A percentile compares a stretch with the other conserved stretches of the same genome.
Conservation (phyloP, 2,329 filamentous ascomycete genomes). For the Corinectria fuckeliana region DNA sequence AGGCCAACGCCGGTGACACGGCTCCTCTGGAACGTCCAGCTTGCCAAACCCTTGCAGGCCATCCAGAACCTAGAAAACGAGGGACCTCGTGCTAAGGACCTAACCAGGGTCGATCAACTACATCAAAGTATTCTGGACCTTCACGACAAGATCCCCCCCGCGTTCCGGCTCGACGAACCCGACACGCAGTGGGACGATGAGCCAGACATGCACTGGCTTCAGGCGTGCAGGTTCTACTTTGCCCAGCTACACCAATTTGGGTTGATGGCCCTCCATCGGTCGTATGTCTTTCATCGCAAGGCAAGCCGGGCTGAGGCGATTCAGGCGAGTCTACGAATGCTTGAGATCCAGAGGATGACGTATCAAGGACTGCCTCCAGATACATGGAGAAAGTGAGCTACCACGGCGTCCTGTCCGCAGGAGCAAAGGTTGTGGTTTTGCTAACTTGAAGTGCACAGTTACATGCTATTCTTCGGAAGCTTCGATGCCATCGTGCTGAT, state of each 20-base stretch:
- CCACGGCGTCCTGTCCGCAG: background rate
- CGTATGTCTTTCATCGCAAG: conserved; percentile 65
- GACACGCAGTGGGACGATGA: conserved; percentile 63
- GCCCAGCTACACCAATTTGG: conserved; percentile 60
- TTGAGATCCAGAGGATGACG: conserved; percentile 59
- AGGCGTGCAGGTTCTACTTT: conserved; percentile 51
- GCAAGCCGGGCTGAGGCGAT: conserved; percentile 62
- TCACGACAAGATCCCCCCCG: conserved; percentile 56
- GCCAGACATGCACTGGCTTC: conserved; percentile 62
- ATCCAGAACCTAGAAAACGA: conserved; percentile 64
- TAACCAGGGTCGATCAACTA: conserved; percentile 59
- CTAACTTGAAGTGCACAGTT: conserved; percentile 40
- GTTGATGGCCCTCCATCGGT: conserved; percentile 65
- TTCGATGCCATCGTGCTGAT: conserved; percentile 69
- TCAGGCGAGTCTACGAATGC: conserved; percentile 60
- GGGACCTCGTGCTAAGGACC: conserved; percentile 61
- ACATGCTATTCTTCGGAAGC: conserved; percentile 66
- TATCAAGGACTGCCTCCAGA: conserved; percentile 56
- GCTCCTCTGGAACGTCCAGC: conserved; percentile 57
- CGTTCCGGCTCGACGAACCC: conserved; percentile 61
- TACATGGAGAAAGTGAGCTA: conserved; percentile 53
- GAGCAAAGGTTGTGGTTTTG: background rate
- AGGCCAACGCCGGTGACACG: conserved; percentile 64
- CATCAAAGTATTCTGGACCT: conserved; percentile 58
- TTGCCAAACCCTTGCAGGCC: conserved; percentile 56